Evolutionary conservation across 257 asterid species (phyloP), one percentile per base, ranked within the genome.

Genomic region (Nicotiana attenuata): DNA sequence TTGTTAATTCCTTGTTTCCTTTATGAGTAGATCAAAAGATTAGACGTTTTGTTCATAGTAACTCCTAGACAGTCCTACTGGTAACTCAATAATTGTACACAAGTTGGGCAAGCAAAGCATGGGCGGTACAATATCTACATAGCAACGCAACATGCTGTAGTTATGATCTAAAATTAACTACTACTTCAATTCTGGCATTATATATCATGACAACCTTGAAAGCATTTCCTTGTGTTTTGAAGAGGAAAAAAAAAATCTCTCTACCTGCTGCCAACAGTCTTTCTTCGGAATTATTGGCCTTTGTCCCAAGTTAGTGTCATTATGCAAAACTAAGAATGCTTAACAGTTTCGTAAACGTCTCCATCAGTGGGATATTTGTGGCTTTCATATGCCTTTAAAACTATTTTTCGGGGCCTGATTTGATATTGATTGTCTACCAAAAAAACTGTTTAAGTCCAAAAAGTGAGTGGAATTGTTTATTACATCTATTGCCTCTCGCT

Each of bases 361-460:
- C 33, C 31, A 78, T 57, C 56, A 55, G 19, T 56, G 20, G 73
- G 53, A 80, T 82, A 82, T 73, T 29, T 83, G 85, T 85, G 89
- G 85, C 75, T 76, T 80, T 82, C 82, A 80, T 83, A 76, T 80
- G 83, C 59, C 60, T 80, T 81, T 59, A 63, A 33, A 77, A 56
- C 83, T 81, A 83, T 85, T 41, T 81, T 13, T 76, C 20, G 53
- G 81, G 68, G 84, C 63, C 67, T 82, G 65, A 84, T 82, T 86
- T 81, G 63, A 75, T 24, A 2, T 24, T 73, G 24, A 50, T 26
- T 50, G 79, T 24, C 4, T 68, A 19, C 19, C 55, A 10, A 10
- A 19, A 10, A 82, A 84, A 81, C 71, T 66, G 17, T 77, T 67
- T 81, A 35, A 52, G 59, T 79, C 79, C 61, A 50, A 76, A 67